Base-by-base conservation (phyloP, 2,329 filamentous ascomycete genomes). In the Scytalidium sp. region DNA sequence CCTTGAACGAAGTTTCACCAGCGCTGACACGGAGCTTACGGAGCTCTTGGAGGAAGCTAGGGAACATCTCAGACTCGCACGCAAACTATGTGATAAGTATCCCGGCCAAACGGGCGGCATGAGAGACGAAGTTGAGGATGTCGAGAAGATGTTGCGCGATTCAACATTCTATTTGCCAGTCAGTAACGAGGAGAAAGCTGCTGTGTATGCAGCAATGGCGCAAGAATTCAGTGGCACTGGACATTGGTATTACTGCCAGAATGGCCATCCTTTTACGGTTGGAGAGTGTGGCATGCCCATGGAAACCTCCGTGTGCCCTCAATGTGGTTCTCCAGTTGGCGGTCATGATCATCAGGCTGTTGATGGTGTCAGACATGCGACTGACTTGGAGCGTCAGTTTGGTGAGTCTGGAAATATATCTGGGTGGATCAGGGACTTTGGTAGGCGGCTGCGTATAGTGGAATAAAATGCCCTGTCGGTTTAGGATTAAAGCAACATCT, bases 261-360 rank as follows among this genome's bases (percentile, higher is more conserved):
- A 82, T 50, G 74, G 75, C 2, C 79, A 85, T 59, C 76, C 79
- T 2, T 85, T 88, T 55, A 80, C 82, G 0, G 73, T 87, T 25
- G 83, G 83, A 1, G 80, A 87, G 52, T 87, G 84, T 58, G 84
- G 84, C 1, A 80, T 81, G 74, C 80, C 84, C 0, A 85, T 86
- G 80, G 53, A 88, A 61, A 48, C 59, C 17, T 75, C 83, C 1
- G 64, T 64, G 2, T 90, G 86, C 56, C 83, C 85, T 0, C 76
- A 88, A 54, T 90, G 85, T 55, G 75, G 72, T 2, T 72, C 72
- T 1, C 53, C 64, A 0, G 74, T 88, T 23, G 84, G 84, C 2
- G 84, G 85, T 0, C 60, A 57, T 42, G 9, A 74, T 36, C 81
- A 87, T 61, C 47, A 8, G 8, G 52, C 74, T n/a, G 75, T 69